Evolutionary conservation across 768 basidiomycete species (phyloP).

Genomic region (Postia placenta): DNA sequence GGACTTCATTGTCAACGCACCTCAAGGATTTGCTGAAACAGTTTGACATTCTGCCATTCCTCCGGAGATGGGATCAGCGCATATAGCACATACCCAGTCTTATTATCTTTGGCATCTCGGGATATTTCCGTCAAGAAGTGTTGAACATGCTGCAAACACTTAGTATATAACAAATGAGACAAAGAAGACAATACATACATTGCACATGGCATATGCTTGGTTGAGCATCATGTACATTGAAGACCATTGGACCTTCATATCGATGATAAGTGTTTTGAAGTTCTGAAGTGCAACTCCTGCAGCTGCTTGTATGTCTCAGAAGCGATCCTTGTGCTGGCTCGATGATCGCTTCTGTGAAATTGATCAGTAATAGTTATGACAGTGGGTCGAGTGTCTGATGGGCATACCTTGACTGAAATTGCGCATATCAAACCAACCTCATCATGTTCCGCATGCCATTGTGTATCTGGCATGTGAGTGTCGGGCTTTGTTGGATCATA

Average conservation of each 20-base stretch:
- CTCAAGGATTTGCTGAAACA: slow-evolving; percentile 16
- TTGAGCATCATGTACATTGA: slow-evolving; percentile 26
- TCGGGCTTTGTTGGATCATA: slow-evolving; percentile 20
- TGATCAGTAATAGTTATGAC: neutral
- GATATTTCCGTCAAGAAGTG: slow-evolving; percentile 21
- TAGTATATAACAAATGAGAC: neutral
- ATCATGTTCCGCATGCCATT: slow-evolving; percentile 13
- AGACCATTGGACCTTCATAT: slow-evolving; percentile 28
- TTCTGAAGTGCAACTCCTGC: neutral
- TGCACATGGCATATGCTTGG: slow-evolving; percentile 14
- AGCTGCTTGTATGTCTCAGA: slow-evolving; percentile 12
- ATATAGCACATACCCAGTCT: slow-evolving; percentile 12
- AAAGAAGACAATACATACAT: neutral
- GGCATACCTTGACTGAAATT: slow-evolving; percentile 21
- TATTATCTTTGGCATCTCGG: slow-evolving; percentile 12
- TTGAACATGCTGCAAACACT: slow-evolving; percentile 11
- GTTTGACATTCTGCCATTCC: slow-evolving; percentile 20
- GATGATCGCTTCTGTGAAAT: slow-evolving; percentile 22
- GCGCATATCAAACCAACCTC: slow-evolving; percentile 23
- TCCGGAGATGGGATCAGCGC: slow-evolving; percentile 11
- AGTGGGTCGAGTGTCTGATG: neutral
- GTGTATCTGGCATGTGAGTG: slow-evolving; percentile 2
- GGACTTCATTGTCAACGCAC: slow-evolving; percentile 3
- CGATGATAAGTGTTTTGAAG: slow-evolving; percentile 17
- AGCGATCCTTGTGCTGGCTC: slow-evolving; percentile 21